Evolutionary conservation across 257 asterid genomes (phyloP), one percentile per base, ranked within the genome.

Genomic region (Solanum sitiens): DNA sequence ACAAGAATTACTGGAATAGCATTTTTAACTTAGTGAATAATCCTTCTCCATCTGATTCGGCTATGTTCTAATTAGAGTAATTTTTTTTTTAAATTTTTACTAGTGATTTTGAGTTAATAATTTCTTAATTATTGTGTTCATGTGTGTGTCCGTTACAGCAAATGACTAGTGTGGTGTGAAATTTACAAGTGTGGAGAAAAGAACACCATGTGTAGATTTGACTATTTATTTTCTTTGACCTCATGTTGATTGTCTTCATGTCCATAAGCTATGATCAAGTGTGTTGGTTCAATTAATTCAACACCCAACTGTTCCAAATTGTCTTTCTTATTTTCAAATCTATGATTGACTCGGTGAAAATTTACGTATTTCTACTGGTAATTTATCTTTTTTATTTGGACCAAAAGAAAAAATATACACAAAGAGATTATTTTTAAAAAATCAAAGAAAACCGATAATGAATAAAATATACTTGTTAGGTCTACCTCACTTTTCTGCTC

Each of bases 1-100:
- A 92, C 87, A 95, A 94, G 94, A 94, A 93, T 82, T 96, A 96
- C 86, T 96, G 99, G 99, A 94, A 94, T 84, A 95, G 94, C 90
- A 95, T 96, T 88, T 94, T 96, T 35, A 92, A 93, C 89, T 88
- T 96, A 93, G 98, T 94, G 86, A 87, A 96, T 25, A 44, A 77
- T 85, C 91, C 95, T 67, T 93, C 99, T 21, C 96, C 96, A 0
- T 93, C 95, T 32, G 94, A 95, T 93, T 94, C 86, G 59, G 86
- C 93, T 6, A 63, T 93, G 89, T 91, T 93, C 85, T 92, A 74
- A 84, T 84, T 61, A 47, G 50, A 35, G 1, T 47, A 47, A 27
- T 44, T 50, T n/a, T 23, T 40, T 77, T 35, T 37, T 37, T 5
- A 1, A 37, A 37, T 1, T 37, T 37, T 75, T 3, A 25, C n/a